Base-by-base conservation (phyloP, 2,329 filamentous ascomycete genomes). In the Hyphodiscus sp. region DNA sequence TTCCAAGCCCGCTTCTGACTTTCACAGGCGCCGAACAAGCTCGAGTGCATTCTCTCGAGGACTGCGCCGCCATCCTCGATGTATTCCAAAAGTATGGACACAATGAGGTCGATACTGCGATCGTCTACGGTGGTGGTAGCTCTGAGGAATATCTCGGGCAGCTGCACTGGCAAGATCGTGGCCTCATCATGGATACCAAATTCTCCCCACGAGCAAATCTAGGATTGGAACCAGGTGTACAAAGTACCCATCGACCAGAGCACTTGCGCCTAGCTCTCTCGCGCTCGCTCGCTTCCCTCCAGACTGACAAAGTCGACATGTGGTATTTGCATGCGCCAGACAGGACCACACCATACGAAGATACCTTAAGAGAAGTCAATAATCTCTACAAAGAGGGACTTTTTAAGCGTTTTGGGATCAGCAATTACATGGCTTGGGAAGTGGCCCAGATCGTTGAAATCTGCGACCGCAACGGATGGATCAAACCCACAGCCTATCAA, bases 71-170 rank as follows among this genome's bases (percentile, higher is more conserved):
- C 56, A 79, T 79, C 50, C 74, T 89, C 38, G 81, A 87, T 66
- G 74, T 81, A 57, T 81, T 89, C 65, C 82, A 86, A 66, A 72
- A 74, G 23, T 75, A 81, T 62, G 85, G 85, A 18, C 83, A 87
- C 70, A 78, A 80, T 62, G 85, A 89, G 63, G 68, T 89, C 49
- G 86, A 89, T 65, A 88, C 85, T 0, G 85, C 86, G 0, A 77
- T 85, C 15, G 67, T 76, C 2, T 89, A 89, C 59, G 74, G 85
- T 44, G 76, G 71, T 29, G 85, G 85, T 47, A 74, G 78, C 49
- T 83, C 87, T 50, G 86, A 89, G 66, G 77, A 74, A 18, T 85
- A 78, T 68, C 83, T 82, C 4, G 73, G 74, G 9, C 51, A 62
- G 71, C 80, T 81, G 1, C 74, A 76, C 29, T 87, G 82, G 80